Conservation (phyloP, 768 basidiomycete species). For the Inosperma sp. region DNA sequence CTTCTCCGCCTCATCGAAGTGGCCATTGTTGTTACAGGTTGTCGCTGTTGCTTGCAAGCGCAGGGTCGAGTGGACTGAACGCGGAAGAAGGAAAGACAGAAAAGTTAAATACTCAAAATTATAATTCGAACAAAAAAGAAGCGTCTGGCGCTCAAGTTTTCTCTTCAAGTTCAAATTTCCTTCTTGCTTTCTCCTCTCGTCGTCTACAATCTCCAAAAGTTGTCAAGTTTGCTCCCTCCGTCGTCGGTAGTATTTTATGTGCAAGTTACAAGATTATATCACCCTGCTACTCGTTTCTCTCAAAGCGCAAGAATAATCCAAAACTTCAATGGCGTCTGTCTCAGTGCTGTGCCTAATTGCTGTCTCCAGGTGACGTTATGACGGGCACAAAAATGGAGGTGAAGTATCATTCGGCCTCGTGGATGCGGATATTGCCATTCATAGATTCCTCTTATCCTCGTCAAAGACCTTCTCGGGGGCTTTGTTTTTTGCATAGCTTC, state of each 20-base stretch:
- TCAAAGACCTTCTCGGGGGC: too few relatives aligned
- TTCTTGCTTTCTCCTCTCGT: conserved; percentile 22
- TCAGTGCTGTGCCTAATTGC: too few relatives aligned
- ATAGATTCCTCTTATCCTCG: too few relatives aligned
- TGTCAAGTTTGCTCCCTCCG: conserved; percentile 27
- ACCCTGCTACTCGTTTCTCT: conserved; percentile 17
- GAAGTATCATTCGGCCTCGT: too few relatives aligned
- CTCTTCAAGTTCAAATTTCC: conserved; percentile 14
- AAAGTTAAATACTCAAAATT: conserved; percentile 27
- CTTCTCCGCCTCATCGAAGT: conserved; percentile 13
- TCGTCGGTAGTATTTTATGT: conserved; percentile 30
- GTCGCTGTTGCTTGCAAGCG: conserved; percentile 8
- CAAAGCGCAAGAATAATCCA: conserved; percentile 20
- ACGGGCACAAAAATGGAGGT: too few relatives aligned
- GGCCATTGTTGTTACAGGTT: conserved; percentile 8
- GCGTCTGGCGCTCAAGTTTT: conserved; percentile 20
- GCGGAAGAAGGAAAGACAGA: conserved; percentile 15
- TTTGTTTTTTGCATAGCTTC: too few relatives aligned
- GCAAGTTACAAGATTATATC: conserved; percentile 31
- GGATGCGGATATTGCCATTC: too few relatives aligned
- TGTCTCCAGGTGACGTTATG: too few relatives aligned
- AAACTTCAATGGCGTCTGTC: too few relatives aligned
- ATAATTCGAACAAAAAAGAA: conserved; percentile 27
- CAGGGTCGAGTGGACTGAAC: conserved; percentile 20
- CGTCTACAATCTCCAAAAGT: conserved; percentile 27